Evolutionary conservation across 345 rosid genomes (phyloP).

Genomic region (Draba incana): DNA sequence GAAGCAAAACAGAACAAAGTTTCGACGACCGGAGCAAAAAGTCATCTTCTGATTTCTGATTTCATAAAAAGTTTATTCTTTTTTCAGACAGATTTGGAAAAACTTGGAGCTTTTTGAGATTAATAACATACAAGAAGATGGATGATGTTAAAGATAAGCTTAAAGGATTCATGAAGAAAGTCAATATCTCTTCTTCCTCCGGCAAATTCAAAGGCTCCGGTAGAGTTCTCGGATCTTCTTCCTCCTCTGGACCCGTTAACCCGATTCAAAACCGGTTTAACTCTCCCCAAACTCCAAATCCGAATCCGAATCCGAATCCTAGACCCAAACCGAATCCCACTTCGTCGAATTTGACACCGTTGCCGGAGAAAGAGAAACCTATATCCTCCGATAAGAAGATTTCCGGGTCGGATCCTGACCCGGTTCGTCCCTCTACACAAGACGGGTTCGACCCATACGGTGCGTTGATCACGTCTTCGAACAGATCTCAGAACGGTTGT

Average conservation of each 20-base stretch:
- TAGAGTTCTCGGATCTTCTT: conserved; percentile 76
- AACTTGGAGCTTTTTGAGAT: neutral
- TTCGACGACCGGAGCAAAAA: conserved; percentile 13
- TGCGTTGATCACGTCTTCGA: conserved; percentile 71
- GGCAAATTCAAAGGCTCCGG: conserved; percentile 91
- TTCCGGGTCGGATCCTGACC: conserved; percentile 40
- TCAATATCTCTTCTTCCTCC: conserved; percentile 71
- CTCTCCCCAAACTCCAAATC: conserved; percentile 46
- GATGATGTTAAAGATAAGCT: conserved; percentile 84
- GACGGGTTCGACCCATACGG: conserved; percentile 75
- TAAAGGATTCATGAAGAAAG: conserved; percentile 90
- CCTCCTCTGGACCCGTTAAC: conserved; percentile 58
- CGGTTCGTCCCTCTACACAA: conserved; percentile 46
- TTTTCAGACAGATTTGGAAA: neutral
- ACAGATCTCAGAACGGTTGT: conserved; percentile 74
- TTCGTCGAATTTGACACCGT: conserved; percentile 36
- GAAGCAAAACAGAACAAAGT: neutral
- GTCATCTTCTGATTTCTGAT: neutral
- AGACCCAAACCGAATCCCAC: conserved; percentile 36
- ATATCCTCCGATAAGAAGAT: conserved; percentile 19
- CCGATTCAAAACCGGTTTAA: conserved; percentile 51
- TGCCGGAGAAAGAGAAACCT: conserved; percentile 48
- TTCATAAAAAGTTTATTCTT: neutral
- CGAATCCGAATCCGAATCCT: conserved; percentile 44
- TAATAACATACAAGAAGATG: conserved; percentile 46